Percentiles rank a stretch among this genome's conserved stretches.
Evolutionary conservation across 495 filamentous ascomycete species (phyloP).

Genomic region (Penicillium taxi): DNA sequence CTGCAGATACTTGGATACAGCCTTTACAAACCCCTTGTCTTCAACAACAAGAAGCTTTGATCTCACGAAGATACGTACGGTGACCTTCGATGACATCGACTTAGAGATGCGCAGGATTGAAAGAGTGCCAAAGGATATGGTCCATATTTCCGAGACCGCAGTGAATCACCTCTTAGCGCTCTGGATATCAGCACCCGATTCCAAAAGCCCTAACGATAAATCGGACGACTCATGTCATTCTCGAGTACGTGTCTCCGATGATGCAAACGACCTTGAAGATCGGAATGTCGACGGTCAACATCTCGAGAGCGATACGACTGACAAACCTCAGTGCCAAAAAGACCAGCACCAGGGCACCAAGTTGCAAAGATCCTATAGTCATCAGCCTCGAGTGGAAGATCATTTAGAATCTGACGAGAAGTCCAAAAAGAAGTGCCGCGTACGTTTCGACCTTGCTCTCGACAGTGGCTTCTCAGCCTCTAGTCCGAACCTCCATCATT

Average conservation of each 20-base stretch:
- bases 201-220: slow-evolving; percentile 1
- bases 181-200: slow-evolving; percentile 23
- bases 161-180: slow-evolving; percentile 29
- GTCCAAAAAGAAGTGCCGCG: slow-evolving; percentile 3
- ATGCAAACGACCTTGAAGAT: slow-evolving; percentile 23
- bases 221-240: slow-evolving; percentile 1
- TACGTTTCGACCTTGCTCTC: too few relatives aligned
- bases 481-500: slow-evolving; percentile 5
- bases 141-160: slow-evolving; percentile 29
- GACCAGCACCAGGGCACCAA: slow-evolving; percentile 21
- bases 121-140: slow-evolving; percentile 32
- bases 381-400: slow-evolving; percentile 34
- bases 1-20: slow-evolving; percentile 10
- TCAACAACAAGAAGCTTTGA: slow-evolving; percentile 10
- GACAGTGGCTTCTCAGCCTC: slow-evolving; percentile 14
- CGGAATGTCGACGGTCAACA: slow-evolving; percentile 29
- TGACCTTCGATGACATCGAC: slow-evolving; percentile 28
- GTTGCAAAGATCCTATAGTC: slow-evolving; percentile 20
- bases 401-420: slow-evolving; percentile 26
- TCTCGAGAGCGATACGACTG: slow-evolving; percentile 26
- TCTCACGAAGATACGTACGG: slow-evolving; percentile 22
- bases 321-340: slow-evolving; percentile 28
- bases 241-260: slow-evolving; percentile 15
- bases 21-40: slow-evolving; percentile 1
- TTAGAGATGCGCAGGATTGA: slow-evolving; percentile 26